A percentile compares a stretch with the other conserved stretches of the same genome.
These are phyloP conservation scores for Phytophthora fragariaefolia DNA, from an alignment of 352 stramenopile genomes.

Conservation along the genomic window DNA sequence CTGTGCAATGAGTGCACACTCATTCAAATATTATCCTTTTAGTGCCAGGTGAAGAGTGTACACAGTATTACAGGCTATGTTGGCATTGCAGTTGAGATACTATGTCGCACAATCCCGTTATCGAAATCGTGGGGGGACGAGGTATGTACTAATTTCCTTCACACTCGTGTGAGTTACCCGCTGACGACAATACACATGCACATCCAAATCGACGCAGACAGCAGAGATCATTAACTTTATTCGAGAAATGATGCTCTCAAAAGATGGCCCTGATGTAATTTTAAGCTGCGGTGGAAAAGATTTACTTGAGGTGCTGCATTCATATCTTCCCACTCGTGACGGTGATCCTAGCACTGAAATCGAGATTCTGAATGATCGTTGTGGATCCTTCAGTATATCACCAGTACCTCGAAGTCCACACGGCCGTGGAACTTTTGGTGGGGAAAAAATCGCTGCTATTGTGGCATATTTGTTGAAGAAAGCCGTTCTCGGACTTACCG, in stretches of 20 bases:
- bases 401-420: not conserved
- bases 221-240: constrained; percentile 72
- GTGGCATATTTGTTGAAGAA: constrained; percentile 41
- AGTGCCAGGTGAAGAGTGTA: constrained; percentile 36
- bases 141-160: constrained; percentile 14
- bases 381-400: not conserved
- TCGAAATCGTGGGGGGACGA: constrained; percentile 25
- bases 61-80: constrained; percentile 65
- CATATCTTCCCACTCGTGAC: constrained; percentile 3
- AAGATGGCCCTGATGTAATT: constrained; percentile 57
- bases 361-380: not conserved
- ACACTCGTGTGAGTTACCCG: not conserved
- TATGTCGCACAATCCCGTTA: constrained; percentile 33
- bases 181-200: not conserved
- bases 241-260: constrained; percentile 56
- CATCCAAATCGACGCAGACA: constrained; percentile 33
- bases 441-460: constrained; percentile 25
- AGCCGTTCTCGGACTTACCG: constrained; percentile 28
- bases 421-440: constrained; percentile 8
- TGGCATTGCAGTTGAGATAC: constrained; percentile 60
- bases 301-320: constrained; percentile 44
- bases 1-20: not conserved
- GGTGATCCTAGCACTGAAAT: not conserved
- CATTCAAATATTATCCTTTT: not conserved
- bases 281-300: constrained; percentile 54